A percentile compares a stretch with the other conserved stretches of the same genome.
phyloP scores from a whole-genome alignment of 1,284 basidiomycete species.

The Moesziomyces antarcticus region DNA sequence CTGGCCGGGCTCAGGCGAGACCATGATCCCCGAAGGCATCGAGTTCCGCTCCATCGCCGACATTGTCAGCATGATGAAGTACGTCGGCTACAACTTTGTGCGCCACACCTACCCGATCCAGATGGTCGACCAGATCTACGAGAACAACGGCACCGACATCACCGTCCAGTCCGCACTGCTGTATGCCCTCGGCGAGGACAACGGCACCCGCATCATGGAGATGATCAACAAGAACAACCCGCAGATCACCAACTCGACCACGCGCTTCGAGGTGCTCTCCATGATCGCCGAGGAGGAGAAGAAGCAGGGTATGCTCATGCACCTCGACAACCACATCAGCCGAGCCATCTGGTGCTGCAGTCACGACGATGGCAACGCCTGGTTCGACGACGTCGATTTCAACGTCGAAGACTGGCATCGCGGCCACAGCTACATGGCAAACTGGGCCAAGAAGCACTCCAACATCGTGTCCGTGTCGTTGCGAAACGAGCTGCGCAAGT shows the following conservation, averaged over 20 bases:
- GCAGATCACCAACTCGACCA: conserved; percentile 27
- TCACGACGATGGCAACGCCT: conserved; percentile 43
- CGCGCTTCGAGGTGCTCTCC: conserved; percentile 26
- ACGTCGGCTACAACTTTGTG: conserved; percentile 46
- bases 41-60: conserved; percentile 28
- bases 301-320: conserved; percentile 40
- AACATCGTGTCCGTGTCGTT: conserved; percentile 47
- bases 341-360: conserved; percentile 45
- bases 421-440: conserved; percentile 43
- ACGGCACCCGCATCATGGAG: conserved; percentile 37
- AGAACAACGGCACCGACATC: conserved; percentile 32
- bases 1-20: conserved; percentile 43
- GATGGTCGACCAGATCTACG: conserved; percentile 53
- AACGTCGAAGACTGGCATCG: conserved; percentile 34
- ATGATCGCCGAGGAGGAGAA: conserved; percentile 37
- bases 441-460: conserved; percentile 43
- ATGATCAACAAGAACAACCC: conserved; percentile 38
- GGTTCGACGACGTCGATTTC: conserved; percentile 40
- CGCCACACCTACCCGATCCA: conserved; percentile 43
- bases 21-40: conserved; percentile 45
- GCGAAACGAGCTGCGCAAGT: conserved; percentile 44
- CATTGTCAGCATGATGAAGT: conserved; percentile 35
- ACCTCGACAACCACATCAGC: conserved; percentile 45
- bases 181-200: conserved; percentile 23
- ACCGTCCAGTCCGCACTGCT: conserved; percentile 23